Evolutionary conservation across 1,284 basidiomycete species (phyloP), one percentile per base, ranked within the genome.

Genomic region (Trametes pubescens): DNA sequence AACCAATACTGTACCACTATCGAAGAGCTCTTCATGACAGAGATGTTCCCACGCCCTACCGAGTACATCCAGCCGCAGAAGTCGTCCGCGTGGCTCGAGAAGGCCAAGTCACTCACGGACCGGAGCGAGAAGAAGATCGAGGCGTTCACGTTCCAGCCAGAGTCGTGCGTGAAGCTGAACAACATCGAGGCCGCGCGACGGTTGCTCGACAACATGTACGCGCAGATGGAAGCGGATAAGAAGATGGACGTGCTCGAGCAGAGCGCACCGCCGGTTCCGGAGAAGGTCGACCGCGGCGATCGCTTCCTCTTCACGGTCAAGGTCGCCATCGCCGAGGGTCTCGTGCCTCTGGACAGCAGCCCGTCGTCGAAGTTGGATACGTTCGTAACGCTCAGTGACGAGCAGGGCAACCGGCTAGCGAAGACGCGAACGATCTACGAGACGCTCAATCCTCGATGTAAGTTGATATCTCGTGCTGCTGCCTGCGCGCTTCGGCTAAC

Each of bases 361-460:
- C 87, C 87, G 18, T 88, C 85, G 13, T 84, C 89, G 16, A 88
- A 82, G 72, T 76, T 95, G 66, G 96, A 99, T 77, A 94, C 95
- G 0, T 99, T 98, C 71, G 91, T 98, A 32, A 98, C 96, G 22
- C 83, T 99, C 34, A 97, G 94, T 71, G 96, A 99, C 72, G 94
- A 97, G 73, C 87, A 88, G 26, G 97, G 98, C 0, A 90, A 90
- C 71, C 89, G 96, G 22, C 80, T 98, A 47, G 96, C 95, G 37
- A 99, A 98, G 81, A 99, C 96, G 10, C 84, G 98, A 54, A 99
- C 96, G 22, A 94, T 99, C 55, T 98, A 98, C 75, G 96, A 99
- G 78, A 90, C 91, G 3, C 77, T 92, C 34, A 89, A 88, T 73
- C 97, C 98, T 24, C 85, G 96, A 76, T 99, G 97, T 94, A 73